Evolutionary conservation across 2,329 filamentous ascomycete genomes (phyloP), one percentile per base, ranked within the genome.

Genomic region (Lojkania enalia): DNA sequence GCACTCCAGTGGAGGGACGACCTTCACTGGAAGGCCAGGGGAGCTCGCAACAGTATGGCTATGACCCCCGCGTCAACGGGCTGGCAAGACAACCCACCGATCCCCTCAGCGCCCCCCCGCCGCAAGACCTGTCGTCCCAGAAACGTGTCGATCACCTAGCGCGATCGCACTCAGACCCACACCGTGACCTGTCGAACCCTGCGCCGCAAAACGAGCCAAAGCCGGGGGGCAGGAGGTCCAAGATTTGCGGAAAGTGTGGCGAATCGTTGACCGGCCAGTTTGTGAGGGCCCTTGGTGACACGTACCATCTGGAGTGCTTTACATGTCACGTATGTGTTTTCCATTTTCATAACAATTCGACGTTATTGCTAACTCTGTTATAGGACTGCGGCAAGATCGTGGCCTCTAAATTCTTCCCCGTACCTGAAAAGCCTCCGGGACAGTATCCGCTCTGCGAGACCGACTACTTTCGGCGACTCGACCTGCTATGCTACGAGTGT

Each of bases 331-430:
- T 96, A 81, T 35, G 57, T 52, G 13, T 25, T n/a, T 7, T 25
- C 2, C 19, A 11, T 35, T 14, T 46, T 47, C 30, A 43, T 38
- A 32, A 42, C 39, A 32, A 35, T 16, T 27, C n/a, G 37, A 30
- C n/a, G n/a, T n/a, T n/a, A 43, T 5, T 12, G 40, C 44, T 49
- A 45, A 49, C 33, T 7, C 13, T 12, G n/a, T 13, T 29, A n/a
- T 44, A 97, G 92, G 94, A 99, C 69, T 99, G 94, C 65, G 90
- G 88, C 57, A 87, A 96, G 70, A 95, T 97, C 49, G 94, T 99
- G 27, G 94, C 94, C 31, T 96, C 92, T 40, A 99, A 99, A 64
- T 99, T 99, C 80, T 99, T 99, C 71, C 94, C 94, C 1, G 88
- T 95, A 5, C 91, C 96, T 55, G 89, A 95, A 58, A 90, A 95